Evolutionary conservation across 2,329 filamentous ascomycete species (phyloP).

Genomic region (Microdochium bolleyi): DNA sequence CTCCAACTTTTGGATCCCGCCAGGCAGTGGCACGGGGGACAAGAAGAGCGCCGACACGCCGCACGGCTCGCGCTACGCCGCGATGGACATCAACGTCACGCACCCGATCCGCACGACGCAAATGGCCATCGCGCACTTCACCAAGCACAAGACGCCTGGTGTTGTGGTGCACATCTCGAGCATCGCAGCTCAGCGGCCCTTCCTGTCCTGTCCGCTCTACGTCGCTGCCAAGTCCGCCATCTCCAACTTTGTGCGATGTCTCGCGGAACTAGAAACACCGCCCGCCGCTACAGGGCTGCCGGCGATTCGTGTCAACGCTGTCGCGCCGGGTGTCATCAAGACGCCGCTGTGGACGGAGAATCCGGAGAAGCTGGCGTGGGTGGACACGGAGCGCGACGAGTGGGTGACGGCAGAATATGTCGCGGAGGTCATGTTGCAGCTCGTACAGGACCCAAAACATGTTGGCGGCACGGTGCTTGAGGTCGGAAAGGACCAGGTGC

Average conservation of each 20-base stretch:
- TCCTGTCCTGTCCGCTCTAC: constrained; percentile 27
- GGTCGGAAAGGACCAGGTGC: constrained; percentile 20
- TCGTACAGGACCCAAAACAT: constrained; percentile 22
- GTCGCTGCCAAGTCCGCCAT: constrained; percentile 29
- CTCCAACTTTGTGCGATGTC: constrained; percentile 29
- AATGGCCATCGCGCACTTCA: constrained; percentile 24
- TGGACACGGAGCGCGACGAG: constrained; percentile 22
- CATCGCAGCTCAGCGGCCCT: constrained; percentile 25
- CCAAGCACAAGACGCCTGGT: constrained; percentile 15
- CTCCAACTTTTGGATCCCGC: constrained; percentile 33
- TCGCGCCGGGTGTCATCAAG: constrained; percentile 33
- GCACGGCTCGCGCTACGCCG: constrained; percentile 23
- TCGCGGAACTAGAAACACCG: constrained; percentile 23
- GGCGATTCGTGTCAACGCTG: constrained; percentile 29
- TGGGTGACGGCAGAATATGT: constrained; percentile 35
- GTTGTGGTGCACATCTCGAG: constrained; percentile 26
- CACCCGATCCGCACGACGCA: constrained; percentile 33
- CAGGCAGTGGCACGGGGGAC: constrained; percentile 13
- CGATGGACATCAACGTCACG: constrained; percentile 31
- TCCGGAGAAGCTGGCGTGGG: constrained; percentile 29
- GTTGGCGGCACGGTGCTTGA: constrained; percentile 33
- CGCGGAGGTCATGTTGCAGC: constrained; percentile 33
- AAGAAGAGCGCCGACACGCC: constrained; percentile 17
- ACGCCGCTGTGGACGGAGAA: constrained; percentile 38
- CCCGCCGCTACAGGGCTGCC: constrained; percentile 6